These are phyloP conservation scores for Plasmodium gallinaceum DNA, from an alignment of 169 alveolate species.

Conservation along the genomic window DNA sequence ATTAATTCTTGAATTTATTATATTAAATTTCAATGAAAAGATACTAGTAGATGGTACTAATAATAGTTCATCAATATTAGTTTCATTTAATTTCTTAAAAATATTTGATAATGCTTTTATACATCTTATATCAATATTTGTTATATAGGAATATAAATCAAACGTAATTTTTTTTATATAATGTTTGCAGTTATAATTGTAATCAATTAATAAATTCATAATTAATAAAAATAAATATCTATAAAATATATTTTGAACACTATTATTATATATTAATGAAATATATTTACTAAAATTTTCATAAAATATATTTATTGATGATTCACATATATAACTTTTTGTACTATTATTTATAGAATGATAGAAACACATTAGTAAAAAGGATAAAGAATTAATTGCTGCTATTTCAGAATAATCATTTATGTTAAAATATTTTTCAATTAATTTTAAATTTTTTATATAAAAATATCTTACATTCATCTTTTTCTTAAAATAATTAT, in stretches of 20 bases:
- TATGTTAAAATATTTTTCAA: slow-evolving; percentile 55
- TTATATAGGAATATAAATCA: slow-evolving; percentile 51
- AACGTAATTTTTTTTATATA: slow-evolving; percentile 51
- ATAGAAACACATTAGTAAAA: slow-evolving; percentile 38
- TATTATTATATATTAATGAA: slow-evolving; percentile 68
- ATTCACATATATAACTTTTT: slow-evolving; percentile 64
- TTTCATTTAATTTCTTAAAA: slow-evolving; percentile 64
- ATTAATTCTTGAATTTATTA: slow-evolving; percentile 67
- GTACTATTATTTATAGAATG: slow-evolving; percentile 12
- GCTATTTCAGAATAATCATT: slow-evolving; percentile 74
- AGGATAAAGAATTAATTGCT: slow-evolving; percentile 58
- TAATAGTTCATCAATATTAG: slow-evolving; percentile 68
- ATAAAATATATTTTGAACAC: slow-evolving; percentile 61
- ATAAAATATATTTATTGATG: slow-evolving; percentile 33
- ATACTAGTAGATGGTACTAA: slow-evolving; percentile 65
- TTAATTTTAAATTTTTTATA: slow-evolving; percentile 22
- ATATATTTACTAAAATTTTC: slow-evolving; percentile 71
- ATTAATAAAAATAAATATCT: slow-evolving; percentile 54
- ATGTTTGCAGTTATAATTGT: slow-evolving; percentile 45
- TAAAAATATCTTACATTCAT: slow-evolving; percentile 10
- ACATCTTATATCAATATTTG: slow-evolving; percentile 63
- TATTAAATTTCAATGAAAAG: slow-evolving; percentile 64
- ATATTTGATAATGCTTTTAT: slow-evolving; percentile 38
- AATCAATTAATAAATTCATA: slow-evolving; percentile 54
- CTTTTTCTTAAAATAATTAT: slow-evolving; percentile 25